Evolutionary conservation across 2,329 filamentous ascomycete genomes (phyloP), one percentile per base, ranked within the genome.

Genomic region (Ophiostoma australiae): DNA sequence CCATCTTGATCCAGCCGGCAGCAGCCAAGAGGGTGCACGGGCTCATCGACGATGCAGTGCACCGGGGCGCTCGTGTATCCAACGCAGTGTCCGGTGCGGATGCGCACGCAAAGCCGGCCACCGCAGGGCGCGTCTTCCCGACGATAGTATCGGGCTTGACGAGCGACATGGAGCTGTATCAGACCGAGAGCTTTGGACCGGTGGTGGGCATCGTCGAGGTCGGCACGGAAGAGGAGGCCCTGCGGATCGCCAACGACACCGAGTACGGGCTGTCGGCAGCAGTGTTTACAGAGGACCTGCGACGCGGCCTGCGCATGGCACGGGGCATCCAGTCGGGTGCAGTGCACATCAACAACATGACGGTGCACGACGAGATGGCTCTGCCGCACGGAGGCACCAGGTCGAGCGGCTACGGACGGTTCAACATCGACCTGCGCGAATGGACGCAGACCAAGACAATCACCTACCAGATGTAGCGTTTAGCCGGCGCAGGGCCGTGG

Each of bases 101-200:
- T 58, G 23, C 44, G 1, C 35, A 33, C 20, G 6, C 69, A 1
- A 20, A 8, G 20, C 17, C 63, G 6, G 20, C 17, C 7, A n/a
- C 27, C 3, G 17, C 23, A 11, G 35, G 27, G 41, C 58, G 27
- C 13, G 27, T 91, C 83, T 82, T 84, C 2, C 89, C 89, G 0
- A 77, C 89, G 67, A 83, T 92, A 63, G 78, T 93, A 2, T 82
- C 84, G 27, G 84, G 83, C 55, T 84, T 91, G 20, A 89, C 81
- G 37, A 84, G 86, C 73, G 84, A 86, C 0, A 95, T 94, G 92
- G 88, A 92, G 71, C 80, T 96, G 20, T 94, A 90, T 79, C 81
- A 86, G 74, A 89, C 85, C 1, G 92, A 96, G 80, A 90, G 87
- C 1, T 96, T 96, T 76, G 92, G 91, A 0, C 92, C 93, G 0